A percentile compares a stretch with the other conserved stretches of the same genome.
phyloP scores from a whole-genome alignment of 108 stramenopile genomes.

The Cyclotella baltica region DNA sequence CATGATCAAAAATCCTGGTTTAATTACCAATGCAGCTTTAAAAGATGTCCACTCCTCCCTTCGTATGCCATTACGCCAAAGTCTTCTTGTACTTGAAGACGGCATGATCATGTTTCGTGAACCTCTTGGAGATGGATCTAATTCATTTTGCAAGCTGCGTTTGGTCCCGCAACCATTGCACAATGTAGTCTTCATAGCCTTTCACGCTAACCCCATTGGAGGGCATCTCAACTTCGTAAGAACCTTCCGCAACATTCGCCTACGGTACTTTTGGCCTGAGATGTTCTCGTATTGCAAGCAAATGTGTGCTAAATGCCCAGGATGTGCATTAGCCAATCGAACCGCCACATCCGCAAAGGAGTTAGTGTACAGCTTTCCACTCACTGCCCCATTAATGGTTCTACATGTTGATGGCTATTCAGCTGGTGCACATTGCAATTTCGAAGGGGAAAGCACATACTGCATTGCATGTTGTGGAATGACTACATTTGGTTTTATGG shows the following conservation, averaged over 20 bases:
- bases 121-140: not conserved
- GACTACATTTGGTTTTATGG: not conserved
- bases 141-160: not conserved
- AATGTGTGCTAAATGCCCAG: not conserved
- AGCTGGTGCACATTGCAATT: not conserved
- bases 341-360: not conserved
- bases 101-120: conserved; percentile 8
- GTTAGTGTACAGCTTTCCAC: not conserved
- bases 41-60: no score
- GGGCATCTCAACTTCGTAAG: not conserved
- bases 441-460: not conserved
- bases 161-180: not conserved
- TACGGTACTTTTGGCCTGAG: no score
- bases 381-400: not conserved
- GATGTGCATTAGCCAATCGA: not conserved
- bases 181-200: not conserved
- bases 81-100: conserved; percentile 6
- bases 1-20: no score
- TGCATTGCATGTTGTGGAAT: not conserved
- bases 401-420: no score
- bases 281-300: not conserved
- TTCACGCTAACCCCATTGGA: no score
- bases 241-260: no score
- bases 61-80: no score
- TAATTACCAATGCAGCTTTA: no score